Conservation (phyloP, 2,329 filamentous ascomycete species). For the Cytospora paraplurivora region DNA sequence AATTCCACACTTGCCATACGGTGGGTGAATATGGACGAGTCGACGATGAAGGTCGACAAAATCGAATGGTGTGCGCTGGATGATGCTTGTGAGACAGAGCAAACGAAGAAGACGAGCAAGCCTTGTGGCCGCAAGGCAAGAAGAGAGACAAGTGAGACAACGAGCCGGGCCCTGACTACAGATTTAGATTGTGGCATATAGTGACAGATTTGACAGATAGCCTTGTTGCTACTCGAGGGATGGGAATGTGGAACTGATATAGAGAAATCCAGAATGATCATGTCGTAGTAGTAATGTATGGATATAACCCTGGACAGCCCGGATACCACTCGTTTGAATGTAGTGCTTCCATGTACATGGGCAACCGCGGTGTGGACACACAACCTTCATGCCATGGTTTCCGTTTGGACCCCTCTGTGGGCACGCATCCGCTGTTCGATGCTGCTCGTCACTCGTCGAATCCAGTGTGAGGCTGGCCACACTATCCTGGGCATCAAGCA, state of each 20-base stretch:
- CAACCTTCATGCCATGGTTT: slow-evolving; percentile 20
- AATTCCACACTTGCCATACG: neutral
- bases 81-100: slow-evolving; percentile 6
- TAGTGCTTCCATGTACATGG: slow-evolving; percentile 27
- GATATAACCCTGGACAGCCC: slow-evolving; percentile 33
- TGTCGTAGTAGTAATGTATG: slow-evolving; percentile 10
- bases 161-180: neutral
- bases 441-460: slow-evolving; percentile 16
- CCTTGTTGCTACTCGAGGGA: neutral
- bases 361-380: slow-evolving; percentile 12
- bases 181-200: neutral
- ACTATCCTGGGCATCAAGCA: slow-evolving; percentile 1
- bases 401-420: slow-evolving; percentile 16
- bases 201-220: slow-evolving; percentile 3
- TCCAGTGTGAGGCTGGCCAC: slow-evolving; percentile 10
- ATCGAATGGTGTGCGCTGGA: slow-evolving; percentile 1
- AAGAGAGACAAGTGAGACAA: slow-evolving; percentile 16
- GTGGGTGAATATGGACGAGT: neutral
- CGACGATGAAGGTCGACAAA: neutral
- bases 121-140: neutral
- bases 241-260: slow-evolving; percentile 17
- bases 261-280: slow-evolving; percentile 14
- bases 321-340: slow-evolving; percentile 20
- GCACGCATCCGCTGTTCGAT: slow-evolving; percentile 10
- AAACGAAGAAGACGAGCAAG: slow-evolving; percentile 3